phyloP scores from a whole-genome alignment of 768 basidiomycete species.

The Cystobasidium tubakii region DNA sequence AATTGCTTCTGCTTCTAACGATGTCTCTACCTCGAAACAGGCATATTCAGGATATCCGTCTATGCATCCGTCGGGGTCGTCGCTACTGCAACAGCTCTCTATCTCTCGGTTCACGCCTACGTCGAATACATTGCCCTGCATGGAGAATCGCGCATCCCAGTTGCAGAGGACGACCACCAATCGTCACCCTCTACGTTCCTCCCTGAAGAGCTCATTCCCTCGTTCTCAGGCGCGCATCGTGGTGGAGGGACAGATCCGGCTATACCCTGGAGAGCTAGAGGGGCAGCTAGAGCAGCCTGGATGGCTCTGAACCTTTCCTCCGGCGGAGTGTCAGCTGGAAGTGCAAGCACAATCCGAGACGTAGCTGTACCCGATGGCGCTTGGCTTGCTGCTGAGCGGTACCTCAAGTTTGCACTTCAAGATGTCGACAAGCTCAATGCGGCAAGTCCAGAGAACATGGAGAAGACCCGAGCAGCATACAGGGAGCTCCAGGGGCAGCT shows the following conservation, averaged over 20 bases:
- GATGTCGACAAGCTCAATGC: slow-evolving; percentile 2
- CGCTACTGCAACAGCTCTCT: background rate
- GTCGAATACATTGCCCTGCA: slow-evolving; percentile 29
- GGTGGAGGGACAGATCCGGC: slow-evolving; percentile 21
- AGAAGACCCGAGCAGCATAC: background rate
- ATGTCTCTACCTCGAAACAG: no score
- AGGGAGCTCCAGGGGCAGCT: slow-evolving; percentile 7
- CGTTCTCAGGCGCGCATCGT: slow-evolving; percentile 21
- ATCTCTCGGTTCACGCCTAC: slow-evolving; percentile 11
- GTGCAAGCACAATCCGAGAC: background rate
- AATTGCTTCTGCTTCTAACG: no score
- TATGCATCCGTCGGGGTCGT: slow-evolving; percentile 21
- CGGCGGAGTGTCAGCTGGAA: background rate
- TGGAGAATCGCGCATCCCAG: background rate
- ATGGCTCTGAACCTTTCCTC: background rate
- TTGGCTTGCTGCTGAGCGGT: slow-evolving; percentile 4
- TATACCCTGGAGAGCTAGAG: slow-evolving; percentile 1
- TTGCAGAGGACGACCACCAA: background rate
- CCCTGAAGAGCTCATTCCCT: background rate
- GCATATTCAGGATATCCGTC: slow-evolving; percentile 19
- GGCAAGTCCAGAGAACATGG: background rate
- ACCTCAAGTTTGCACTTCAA: slow-evolving; percentile 5
- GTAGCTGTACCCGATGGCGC: slow-evolving; percentile 20
- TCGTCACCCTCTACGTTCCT: background rate
- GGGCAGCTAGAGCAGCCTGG: slow-evolving; percentile 17